Base-by-base conservation (phyloP, 305 asterid species). In the Stenogyne calaminthoides region DNA sequence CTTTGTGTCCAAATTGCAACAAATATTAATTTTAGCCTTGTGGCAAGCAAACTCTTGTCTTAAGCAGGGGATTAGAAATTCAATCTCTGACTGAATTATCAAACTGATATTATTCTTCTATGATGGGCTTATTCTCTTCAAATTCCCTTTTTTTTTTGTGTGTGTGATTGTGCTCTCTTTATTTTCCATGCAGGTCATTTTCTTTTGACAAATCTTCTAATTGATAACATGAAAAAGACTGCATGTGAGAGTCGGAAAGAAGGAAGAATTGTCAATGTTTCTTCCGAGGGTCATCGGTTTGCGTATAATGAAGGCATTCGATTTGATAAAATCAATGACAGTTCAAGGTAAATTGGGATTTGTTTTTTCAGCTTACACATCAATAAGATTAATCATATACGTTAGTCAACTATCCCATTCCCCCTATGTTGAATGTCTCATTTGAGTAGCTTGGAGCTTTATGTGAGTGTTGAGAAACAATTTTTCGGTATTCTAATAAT, bases 261-360 rank as follows among this genome's bases (percentile, higher is more conserved):
- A 83, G 96, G 97, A 73, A 85, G 96, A 81, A 88, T 92, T 74
- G 87, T 92, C 39, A 92, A 72, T 69, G 81, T 92, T 79, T 88
- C 98, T 76, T 92, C 98, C 7, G 73, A 69, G 57, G 91, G 80
- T 66, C 98, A 89, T 74, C 75, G 74, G 7, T 54, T 67, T 54
- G 64, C 75, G 2, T 83, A 84, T 36, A 36, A 80, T 69, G 95
- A 88, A 88, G 97, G 96, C 78, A 88, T 90, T 70, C 76, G 78
- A 39, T 89, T 89, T 56, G 97, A 90, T 61, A 84, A 86, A 82
- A 86, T 92, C 80, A 90, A 88, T 34, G 96, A 90, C 62, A 75
- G 79, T 69, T 80, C 88, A 47, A 88, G 96, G 98, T 87, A 80
- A 64, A 19, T 46, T 32, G 64, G 46, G 70, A 6, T 20, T 42